phyloP scores from a whole-genome alignment of 352 stramenopile genomes.

The Phytophthora capsici region DNA sequence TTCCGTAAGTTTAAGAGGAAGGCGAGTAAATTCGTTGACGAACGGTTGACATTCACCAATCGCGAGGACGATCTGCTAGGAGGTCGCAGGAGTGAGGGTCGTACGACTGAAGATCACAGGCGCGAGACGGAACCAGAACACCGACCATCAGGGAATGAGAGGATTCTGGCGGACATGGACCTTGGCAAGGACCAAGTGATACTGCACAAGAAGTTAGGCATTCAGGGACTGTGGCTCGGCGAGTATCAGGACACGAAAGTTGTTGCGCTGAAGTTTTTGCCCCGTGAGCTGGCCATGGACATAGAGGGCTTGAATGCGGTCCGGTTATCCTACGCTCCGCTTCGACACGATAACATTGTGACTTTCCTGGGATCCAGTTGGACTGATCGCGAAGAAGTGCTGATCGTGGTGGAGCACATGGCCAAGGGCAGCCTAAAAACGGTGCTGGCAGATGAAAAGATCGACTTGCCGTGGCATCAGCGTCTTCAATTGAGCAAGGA shows the following conservation, averaged over 20 bases:
- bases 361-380: constrained; percentile 69
- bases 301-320: constrained; percentile 55
- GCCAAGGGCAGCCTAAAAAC: constrained; percentile 66
- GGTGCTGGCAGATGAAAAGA: constrained; percentile 53
- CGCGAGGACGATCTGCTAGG: constrained; percentile 35
- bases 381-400: constrained; percentile 60
- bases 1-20: constrained; percentile 50
- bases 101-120: constrained; percentile 15
- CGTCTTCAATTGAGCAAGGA: constrained; percentile 59
- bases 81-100: constrained; percentile 27
- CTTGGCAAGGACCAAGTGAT: constrained; percentile 52
- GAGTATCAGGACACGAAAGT: constrained; percentile 55
- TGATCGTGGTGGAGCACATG: constrained; percentile 84
- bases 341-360: constrained; percentile 76
- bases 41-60: constrained; percentile 43
- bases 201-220: constrained; percentile 59
- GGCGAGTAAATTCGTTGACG: constrained; percentile 42
- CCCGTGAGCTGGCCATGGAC: constrained; percentile 42
- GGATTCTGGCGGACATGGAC: constrained; percentile 53
- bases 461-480: constrained; percentile 61
- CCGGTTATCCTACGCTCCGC: constrained; percentile 55
- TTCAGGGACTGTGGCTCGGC: constrained; percentile 60
- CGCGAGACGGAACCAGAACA: constrained; percentile 16
- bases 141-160: constrained; percentile 14
- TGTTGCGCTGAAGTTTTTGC: constrained; percentile 61